These are phyloP conservation scores for Flaveria robusta DNA, from an alignment of 129 eudicot species.

Conservation along the genomic window DNA sequence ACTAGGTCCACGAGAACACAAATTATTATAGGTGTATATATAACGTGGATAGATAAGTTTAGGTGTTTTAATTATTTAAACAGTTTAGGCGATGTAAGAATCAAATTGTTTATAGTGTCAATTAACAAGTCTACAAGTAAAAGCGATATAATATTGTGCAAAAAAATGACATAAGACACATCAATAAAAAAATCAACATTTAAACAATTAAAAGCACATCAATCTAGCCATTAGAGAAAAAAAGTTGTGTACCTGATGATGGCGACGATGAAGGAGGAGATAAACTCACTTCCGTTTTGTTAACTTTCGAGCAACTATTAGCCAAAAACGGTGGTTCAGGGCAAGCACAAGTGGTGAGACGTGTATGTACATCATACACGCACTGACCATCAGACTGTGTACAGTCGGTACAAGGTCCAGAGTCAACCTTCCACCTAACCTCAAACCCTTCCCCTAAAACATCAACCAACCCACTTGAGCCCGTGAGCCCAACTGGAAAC, in stretches of 20 bases:
- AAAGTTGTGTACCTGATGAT: slow-evolving; percentile 27
- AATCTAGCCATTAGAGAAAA: too few species aligned
- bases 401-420: slow-evolving; percentile 46
- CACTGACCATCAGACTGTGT: slow-evolving; percentile 54
- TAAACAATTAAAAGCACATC: not conserved
- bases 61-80: not conserved
- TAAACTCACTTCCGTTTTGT: not conserved
- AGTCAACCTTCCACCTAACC: slow-evolving; percentile 49
- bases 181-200: not conserved
- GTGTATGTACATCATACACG: slow-evolving; percentile 31
- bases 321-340: slow-evolving; percentile 39
- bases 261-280: slow-evolving; percentile 14
- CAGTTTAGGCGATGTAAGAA: not conserved
- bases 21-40: too few species aligned
- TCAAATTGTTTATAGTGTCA: not conserved
- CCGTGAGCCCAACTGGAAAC: slow-evolving; percentile 33
- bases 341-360: slow-evolving; percentile 55
- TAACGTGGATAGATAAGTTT: too few species aligned
- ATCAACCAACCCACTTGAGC: slow-evolving; percentile 26
- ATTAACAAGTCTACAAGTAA: not conserved
- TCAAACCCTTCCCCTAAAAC: slow-evolving; percentile 50
- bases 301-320: slow-evolving; percentile 33
- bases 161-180: not conserved
- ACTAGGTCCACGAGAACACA: too few species aligned
- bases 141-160: not conserved